Evolutionary conservation across 495 filamentous ascomycete species (phyloP).

Genomic region (Xylaria sp.): DNA sequence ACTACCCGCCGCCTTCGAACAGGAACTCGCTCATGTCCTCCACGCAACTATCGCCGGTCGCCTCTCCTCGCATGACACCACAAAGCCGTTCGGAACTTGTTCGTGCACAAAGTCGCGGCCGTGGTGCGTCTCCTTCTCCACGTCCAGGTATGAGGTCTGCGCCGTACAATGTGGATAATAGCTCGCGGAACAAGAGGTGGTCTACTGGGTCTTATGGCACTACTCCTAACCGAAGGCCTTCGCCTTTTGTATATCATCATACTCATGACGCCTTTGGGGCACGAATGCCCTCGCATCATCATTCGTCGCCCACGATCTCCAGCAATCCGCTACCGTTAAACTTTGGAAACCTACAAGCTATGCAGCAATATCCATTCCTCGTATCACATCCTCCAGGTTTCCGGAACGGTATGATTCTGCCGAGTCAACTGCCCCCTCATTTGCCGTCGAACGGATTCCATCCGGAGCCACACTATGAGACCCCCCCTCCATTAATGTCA

Average conservation of each 20-base stretch:
- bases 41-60: conserved; percentile 64
- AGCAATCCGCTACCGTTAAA: conserved; percentile 60
- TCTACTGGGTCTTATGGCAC: conserved; percentile 71
- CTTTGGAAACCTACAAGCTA: conserved; percentile 60
- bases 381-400: conserved; percentile 54
- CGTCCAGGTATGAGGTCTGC: conserved; percentile 67
- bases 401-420: conserved; percentile 56
- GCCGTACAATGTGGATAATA: conserved; percentile 66
- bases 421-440: conserved; percentile 49
- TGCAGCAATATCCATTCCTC: conserved; percentile 60
- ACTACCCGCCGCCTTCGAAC: conserved; percentile 64
- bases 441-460: conserved; percentile 56
- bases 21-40: conserved; percentile 65
- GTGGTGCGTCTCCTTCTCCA: conserved; percentile 70
- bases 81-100: conserved; percentile 62
- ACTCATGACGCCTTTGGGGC: conserved; percentile 58
- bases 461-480: conserved; percentile 56
- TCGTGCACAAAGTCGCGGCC: conserved; percentile 64
- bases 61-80: conserved; percentile 64
- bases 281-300: conserved; percentile 52
- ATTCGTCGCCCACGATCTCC: conserved; percentile 63
- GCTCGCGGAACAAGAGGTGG: conserved; percentile 70
- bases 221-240: conserved; percentile 56
- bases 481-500: conserved; percentile 62
- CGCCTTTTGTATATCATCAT: conserved; percentile 62